Evolutionary conservation across 768 basidiomycete species (phyloP), one percentile per base, ranked within the genome.

Genomic region (Calvatia gigantea): DNA sequence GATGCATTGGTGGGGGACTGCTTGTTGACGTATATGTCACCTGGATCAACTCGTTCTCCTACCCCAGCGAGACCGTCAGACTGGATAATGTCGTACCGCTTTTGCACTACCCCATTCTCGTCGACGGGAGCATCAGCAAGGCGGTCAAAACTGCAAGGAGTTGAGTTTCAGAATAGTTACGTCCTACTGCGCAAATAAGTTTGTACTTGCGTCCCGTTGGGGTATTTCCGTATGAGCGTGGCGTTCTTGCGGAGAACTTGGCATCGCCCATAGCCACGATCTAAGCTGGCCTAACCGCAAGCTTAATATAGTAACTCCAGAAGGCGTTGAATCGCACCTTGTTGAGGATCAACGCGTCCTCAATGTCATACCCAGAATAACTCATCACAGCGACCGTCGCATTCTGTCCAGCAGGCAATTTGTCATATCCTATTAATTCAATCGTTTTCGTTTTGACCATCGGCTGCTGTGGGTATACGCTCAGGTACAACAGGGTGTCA

Each of bases 401-500:
- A 67, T 99, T 99, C 70, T 99, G 95, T 12, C 97, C 97, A 4
- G 97, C 97, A 4, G 97, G 97, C 4, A 99, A 81, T 58, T 88
- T 87, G 71, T 99, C 95, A 67, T 98, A 99, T 2, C 95, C 96
- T 54, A 98, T 83, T 51, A 99, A 73, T 68, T 99, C 97, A 54
- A 98, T 99, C 2, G 97, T 97, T 71, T 94, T 95, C 5, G 97
- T 97, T 72, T 98, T 98, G 58, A 98, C 95, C 96, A 99, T 97
- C 2, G 97, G 97, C 64, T 98, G 93, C 67, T 99, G 97, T 21
- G 97, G 97, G 64, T 99, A 99, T 8, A 98, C 94, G 32, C 92
- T 89, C 48, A 99, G 81, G 72, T 99, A 99, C n/a, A 99, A 79
- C 35, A 99, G 81, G 0, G 97, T 99, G 69, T 99, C 97, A 67